A percentile compares a stretch with the other conserved stretches of the same genome.
Evolutionary conservation across 495 filamentous ascomycete species (phyloP).

Genomic region (Penicillium flavigenum): DNA sequence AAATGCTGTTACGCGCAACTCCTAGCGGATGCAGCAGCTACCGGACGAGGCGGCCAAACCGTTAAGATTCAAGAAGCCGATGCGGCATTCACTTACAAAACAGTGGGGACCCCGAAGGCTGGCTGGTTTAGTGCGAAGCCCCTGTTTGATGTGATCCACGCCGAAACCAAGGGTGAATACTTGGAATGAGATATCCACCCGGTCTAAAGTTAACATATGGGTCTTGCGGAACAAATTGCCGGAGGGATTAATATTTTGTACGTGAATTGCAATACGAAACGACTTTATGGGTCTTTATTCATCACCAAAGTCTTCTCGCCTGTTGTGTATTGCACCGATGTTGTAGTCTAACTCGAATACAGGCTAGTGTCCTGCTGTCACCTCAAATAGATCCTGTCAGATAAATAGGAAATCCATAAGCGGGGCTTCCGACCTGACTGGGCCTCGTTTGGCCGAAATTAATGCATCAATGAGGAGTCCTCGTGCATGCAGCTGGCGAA

Average conservation of each 20-base stretch:
- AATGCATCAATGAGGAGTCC: slow-evolving; percentile 17
- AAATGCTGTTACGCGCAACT: slow-evolving; percentile 76
- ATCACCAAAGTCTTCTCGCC: not conserved
- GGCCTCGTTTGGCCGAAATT: not conserved
- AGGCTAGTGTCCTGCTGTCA: not conserved
- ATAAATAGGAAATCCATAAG: not conserved
- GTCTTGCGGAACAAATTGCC: not conserved
- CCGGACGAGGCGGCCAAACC: slow-evolving; percentile 60
- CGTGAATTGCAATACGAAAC: not conserved
- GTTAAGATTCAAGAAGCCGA: slow-evolving; percentile 68
- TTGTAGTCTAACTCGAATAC: not conserved
- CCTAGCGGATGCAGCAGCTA: slow-evolving; percentile 71
- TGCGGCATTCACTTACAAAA: slow-evolving; percentile 64
- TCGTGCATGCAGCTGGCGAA: not conserved
- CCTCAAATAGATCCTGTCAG: not conserved
- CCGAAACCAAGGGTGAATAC: slow-evolving; percentile 61
- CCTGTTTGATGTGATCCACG: slow-evolving; percentile 70
- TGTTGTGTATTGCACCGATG: not conserved
- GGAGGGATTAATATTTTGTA: not conserved
- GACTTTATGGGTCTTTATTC: not conserved
- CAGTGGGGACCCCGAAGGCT: slow-evolving; percentile 58
- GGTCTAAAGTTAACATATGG: not conserved
- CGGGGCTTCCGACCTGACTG: not conserved
- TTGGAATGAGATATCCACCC: slow-evolving; percentile 36
- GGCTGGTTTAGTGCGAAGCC: slow-evolving; percentile 75